phyloP scores from a whole-genome alignment of 2,329 filamentous ascomycete species.

The Pseudocercospora cruenta region DNA sequence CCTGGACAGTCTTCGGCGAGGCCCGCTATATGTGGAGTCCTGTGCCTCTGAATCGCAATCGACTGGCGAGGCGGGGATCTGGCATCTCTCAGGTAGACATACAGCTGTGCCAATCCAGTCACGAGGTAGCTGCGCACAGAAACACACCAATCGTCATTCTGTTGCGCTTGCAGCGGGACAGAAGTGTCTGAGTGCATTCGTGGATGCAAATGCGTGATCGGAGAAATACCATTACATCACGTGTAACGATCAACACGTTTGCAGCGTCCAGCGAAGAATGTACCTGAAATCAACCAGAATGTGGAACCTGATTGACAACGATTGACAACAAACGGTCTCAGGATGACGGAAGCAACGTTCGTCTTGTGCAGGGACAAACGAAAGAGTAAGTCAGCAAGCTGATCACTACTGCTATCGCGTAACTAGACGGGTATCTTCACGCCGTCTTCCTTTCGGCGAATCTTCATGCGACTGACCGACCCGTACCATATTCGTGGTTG shows the following conservation, averaged over 20 bases:
- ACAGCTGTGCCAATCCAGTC: constrained; percentile 9
- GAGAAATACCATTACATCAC: constrained; percentile 4
- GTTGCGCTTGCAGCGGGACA: constrained; percentile 4
- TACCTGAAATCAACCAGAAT: constrained; percentile 15
- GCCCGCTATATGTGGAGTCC: neutral
- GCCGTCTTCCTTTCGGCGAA: neutral
- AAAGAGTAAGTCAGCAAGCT: constrained; percentile 3
- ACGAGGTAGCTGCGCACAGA: constrained; percentile 7
- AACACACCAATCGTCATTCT: constrained; percentile 5
- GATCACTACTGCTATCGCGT: neutral
- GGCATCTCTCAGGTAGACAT: constrained; percentile 10
- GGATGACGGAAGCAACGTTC: neutral
- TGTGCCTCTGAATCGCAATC: constrained; percentile 10
- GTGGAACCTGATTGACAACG: constrained; percentile 4
- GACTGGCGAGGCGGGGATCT: constrained; percentile 6
- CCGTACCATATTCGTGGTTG: neutral
- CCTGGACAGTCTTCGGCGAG: neutral
- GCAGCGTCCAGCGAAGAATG: constrained; percentile 8
- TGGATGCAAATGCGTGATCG: neutral
- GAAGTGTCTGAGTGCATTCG: neutral
- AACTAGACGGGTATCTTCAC: neutral
- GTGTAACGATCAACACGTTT: constrained; percentile 20
- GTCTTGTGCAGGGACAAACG: constrained; percentile 3
- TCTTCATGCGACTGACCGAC: neutral
- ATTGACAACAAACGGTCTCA: constrained; percentile 8